These are phyloP conservation scores for Annona cherimola DNA, from an alignment of 164 flowering plant species.

Conservation along the genomic window DNA sequence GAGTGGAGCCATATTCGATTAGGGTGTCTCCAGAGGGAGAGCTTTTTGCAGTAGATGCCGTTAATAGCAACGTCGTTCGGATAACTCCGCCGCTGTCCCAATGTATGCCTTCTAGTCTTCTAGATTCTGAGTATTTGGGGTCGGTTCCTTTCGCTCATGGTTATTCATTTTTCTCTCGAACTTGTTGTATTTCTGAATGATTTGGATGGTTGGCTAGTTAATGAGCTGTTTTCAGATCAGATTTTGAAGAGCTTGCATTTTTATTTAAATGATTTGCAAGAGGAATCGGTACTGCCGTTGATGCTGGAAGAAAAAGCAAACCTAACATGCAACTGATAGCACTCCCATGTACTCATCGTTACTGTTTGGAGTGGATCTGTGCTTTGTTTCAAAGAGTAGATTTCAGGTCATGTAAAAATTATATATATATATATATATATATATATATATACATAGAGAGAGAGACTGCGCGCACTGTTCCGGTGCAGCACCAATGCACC, in stretches of 20 bases:
- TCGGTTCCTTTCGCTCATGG: neutral
- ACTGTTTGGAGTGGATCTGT: no score
- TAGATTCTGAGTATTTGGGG: neutral
- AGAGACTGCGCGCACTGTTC: no score
- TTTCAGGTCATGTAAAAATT: neutral
- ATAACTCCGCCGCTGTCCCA: constrained; percentile 93
- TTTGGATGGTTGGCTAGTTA: neutral
- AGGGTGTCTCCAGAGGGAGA: constrained; percentile 88
- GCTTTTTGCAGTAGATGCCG: constrained; percentile 81
- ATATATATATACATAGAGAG: no score
- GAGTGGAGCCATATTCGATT: constrained; percentile 78
- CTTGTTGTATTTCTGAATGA: neutral
- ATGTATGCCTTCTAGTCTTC: constrained; percentile 40
- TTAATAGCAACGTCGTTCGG: constrained; percentile 77
- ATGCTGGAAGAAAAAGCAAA: neutral
- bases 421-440: no score
- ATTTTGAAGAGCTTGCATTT: neutral
- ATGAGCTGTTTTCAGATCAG: neutral
- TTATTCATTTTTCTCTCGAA: neutral
- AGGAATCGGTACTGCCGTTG: neutral
- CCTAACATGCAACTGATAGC: neutral
- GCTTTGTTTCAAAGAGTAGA: neutral
- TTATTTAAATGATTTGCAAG: neutral
- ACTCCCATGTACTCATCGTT: neutral
- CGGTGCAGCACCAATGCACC: no score